A percentile compares a stretch with the other conserved stretches of the same genome.
Conservation (phyloP, 73 alveolate genomes). For the Paramecium bursaria region DNA sequence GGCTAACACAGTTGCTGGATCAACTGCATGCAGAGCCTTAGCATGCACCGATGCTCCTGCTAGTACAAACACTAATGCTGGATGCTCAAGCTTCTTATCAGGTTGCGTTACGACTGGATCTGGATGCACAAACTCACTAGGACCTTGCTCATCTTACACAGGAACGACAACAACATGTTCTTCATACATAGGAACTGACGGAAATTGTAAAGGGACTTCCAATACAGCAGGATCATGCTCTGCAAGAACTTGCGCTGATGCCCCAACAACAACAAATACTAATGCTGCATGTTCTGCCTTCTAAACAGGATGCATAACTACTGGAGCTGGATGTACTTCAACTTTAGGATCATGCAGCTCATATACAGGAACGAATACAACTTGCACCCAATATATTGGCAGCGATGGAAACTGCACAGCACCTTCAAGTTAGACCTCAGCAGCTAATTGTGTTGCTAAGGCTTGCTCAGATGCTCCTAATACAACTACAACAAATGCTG, state of each 20-base stretch:
- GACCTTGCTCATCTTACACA: neutral
- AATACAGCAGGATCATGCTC: constrained; percentile 5
- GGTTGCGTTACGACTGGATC: neutral
- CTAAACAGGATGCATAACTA: constrained; percentile 20
- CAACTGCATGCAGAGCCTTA: constrained; percentile 14
- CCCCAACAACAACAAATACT: neutral
- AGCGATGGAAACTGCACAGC: neutral
- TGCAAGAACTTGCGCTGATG: constrained; percentile 1
- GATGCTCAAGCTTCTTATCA: neutral
- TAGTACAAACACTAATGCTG: neutral
- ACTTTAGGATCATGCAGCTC: constrained; percentile 25
- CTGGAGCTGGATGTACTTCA: constrained; percentile 29
- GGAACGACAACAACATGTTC: neutral
- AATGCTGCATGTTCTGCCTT: constrained; percentile 8
- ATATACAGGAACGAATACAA: constrained; percentile 17
- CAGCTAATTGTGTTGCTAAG: constrained; percentile 13
- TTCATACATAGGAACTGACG: neutral
- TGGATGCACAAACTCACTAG: neutral
- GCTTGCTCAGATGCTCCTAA: constrained; percentile 34
- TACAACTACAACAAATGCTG: constrained; percentile 39
- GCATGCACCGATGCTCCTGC: constrained; percentile 11
- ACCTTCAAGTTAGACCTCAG: neutral
- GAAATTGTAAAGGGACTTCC: neutral
- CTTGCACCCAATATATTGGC: constrained; percentile 28
- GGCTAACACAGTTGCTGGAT: neutral